Conservation (phyloP, 2,329 filamentous ascomycete species). For the Aureobasidium sp. region DNA sequence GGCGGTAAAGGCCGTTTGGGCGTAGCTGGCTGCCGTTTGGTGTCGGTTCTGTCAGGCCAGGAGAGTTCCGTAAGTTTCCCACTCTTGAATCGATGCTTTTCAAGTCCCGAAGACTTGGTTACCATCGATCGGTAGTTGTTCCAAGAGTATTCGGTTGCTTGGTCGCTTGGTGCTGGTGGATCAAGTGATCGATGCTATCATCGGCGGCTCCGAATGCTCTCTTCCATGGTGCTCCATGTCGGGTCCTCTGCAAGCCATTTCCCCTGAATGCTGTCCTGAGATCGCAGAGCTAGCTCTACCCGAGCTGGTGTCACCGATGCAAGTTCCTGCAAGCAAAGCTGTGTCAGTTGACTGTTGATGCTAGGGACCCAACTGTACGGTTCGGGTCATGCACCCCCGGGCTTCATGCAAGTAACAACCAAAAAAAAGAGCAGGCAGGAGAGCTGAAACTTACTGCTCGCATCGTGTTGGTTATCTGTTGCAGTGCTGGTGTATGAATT, state of each 20-base stretch:
- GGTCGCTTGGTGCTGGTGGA: neutral
- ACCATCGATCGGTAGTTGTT: neutral
- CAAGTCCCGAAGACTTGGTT: neutral
- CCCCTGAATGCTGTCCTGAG: slow-evolving; percentile 46
- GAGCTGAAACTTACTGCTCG: slow-evolving; percentile 25
- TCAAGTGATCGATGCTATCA: slow-evolving; percentile 4
- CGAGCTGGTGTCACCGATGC: slow-evolving; percentile 48
- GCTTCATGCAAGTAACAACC: neutral
- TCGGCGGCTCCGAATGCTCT: slow-evolving; percentile 13
- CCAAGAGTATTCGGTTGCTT: neutral
- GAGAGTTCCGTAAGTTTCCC: neutral
- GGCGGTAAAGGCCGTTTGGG: neutral
- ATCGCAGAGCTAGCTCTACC: slow-evolving; percentile 47
- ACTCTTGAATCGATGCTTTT: neutral
- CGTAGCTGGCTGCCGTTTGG: neutral
- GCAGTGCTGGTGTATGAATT: slow-evolving; percentile 40
- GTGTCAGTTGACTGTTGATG: neutral
- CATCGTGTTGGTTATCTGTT: slow-evolving; percentile 40
- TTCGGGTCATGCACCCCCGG: neutral
- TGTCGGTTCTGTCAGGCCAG: neutral
- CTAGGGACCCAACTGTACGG: neutral
- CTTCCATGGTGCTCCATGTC: slow-evolving; percentile 39
- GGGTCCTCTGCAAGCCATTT: slow-evolving; percentile 57
- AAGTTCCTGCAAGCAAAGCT: slow-evolving; percentile 41
- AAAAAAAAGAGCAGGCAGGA: neutral